Evolutionary conservation across 441 rosid species (phyloP).

Genomic region (Manihot esculenta): DNA sequence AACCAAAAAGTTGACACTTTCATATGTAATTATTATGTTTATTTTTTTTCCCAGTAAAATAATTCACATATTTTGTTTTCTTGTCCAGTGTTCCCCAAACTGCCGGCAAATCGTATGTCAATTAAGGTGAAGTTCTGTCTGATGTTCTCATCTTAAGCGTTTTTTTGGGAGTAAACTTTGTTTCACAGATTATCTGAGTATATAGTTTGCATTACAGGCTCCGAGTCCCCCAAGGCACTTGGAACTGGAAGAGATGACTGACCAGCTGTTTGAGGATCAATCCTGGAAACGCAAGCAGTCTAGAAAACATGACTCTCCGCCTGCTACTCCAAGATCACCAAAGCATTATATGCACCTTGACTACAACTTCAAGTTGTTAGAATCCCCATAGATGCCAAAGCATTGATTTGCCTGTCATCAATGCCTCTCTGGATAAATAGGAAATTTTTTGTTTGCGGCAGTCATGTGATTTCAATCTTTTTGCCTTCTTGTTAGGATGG

Average conservation of each 20-base stretch:
- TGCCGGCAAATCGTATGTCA: conserved; percentile 20
- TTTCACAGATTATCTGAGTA: conserved; percentile 6
- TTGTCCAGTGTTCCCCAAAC: conserved; percentile 30
- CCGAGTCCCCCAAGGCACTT: conserved; percentile 31
- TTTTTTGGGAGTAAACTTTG: neutral
- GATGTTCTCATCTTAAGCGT: neutral
- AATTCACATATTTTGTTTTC: neutral
- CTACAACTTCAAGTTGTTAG: conserved; percentile 37
- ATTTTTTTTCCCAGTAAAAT: conserved; percentile 6
- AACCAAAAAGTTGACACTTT: conserved; percentile 9
- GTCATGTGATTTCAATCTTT: neutral
- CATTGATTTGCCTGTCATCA: conserved; percentile 20
- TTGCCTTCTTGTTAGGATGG: neutral
- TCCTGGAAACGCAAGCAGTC: conserved; percentile 22
- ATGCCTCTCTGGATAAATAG: neutral
- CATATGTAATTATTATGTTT: neutral
- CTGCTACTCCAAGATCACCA: conserved; percentile 35
- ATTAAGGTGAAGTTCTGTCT: conserved; percentile 22
- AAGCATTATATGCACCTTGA: conserved; percentile 26
- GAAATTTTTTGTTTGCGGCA: neutral
- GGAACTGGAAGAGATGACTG: conserved; percentile 38
- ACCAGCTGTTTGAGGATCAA: conserved; percentile 22
- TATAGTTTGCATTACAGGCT: conserved; percentile 21
- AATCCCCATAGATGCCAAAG: conserved; percentile 34
- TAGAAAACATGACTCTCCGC: conserved; percentile 33